Evolutionary conservation across 2,329 filamentous ascomycete species (phyloP), one percentile per base, ranked within the genome.

Genomic region (Colletotrichum higginsianum): DNA sequence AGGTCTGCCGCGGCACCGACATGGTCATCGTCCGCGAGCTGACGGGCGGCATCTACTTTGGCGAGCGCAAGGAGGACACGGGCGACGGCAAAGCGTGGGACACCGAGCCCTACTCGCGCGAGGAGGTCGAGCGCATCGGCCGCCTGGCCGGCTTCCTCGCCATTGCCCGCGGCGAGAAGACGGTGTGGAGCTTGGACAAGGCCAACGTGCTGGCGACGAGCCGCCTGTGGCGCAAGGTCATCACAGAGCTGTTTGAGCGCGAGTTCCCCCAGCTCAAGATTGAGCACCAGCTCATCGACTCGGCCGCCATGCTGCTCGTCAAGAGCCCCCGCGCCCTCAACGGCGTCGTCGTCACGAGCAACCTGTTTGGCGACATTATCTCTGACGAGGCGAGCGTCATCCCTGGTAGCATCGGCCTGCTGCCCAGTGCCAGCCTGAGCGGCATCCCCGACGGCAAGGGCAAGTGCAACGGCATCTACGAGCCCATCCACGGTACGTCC

Each of bases 271-370:
- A 96, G 81, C 84, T 98, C 56, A 90, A 93, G 85, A 85, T 97
- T 53, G 90, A 91, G 75, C 96, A 98, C 82, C 95, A 98, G 81
- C 89, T 98, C 61, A 98, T 98, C 80, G 96, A 98, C 85, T 94
- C 91, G 67, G 96, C 96, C n/a, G 96, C 96, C 75, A 98, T 98
- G 95, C 86, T 98, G 77, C 94, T 98, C 93, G 90, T 98, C 79
- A 98, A 97, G 91, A 96, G 95, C 84, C 96, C 96, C 12, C 88
- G 92, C 13, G 90, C 91, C 26, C 87, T 98, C 64, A 98, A 98
- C 81, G 96, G 96, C 65, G 91, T 98, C 46, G 90, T 98, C 57
- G 91, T 98, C 74, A 97, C 95, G 15, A 95, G 92, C 86, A 99
- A 98, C 83, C 81, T 98, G 76, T 98, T 98, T 80, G 96, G 96